Evolutionary conservation across 2,329 filamentous ascomycete species (phyloP), one percentile per base, ranked within the genome.

Genomic region (Aspergillus sp.): DNA sequence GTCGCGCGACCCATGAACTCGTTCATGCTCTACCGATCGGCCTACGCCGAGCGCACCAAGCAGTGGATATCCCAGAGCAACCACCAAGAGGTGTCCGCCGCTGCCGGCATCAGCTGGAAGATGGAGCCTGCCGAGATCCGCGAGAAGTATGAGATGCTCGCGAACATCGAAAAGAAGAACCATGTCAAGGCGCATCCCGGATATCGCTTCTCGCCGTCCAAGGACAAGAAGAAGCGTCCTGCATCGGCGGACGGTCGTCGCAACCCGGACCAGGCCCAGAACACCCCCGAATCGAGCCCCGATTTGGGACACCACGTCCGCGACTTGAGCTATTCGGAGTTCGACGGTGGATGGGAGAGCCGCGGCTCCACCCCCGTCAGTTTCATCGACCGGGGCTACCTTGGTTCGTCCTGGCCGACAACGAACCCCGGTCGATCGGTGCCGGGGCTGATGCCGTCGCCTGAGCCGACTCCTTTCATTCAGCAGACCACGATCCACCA

Each of bases 11-110:
- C 94, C 2, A 96, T 97, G 88, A 99, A 99, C 71, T 93, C 90
- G 1, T 99, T 97, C 76, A 96, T 99, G 88, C 79, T 99, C 47
- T 99, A 99, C 71, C 88, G 94, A 40, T 96, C 94, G 60, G 90
- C 91, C 5, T 97, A 90, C 67, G 89, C 95, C 55, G 89, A 94
- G 56, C 81, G 91, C 29, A 90, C 89, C 54, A 96, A 96, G 72
- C 79, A 83, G 47, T 89, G 86, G 79, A 89, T 88, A 62, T 78
- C 84, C 13, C 86, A 94, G 64, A 93, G 94, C 71, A 97, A 97
- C 73, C 93, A 99, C 70, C 93, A 99, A 70, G 78, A 94, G 32
- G 88, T 97, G 21, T 97, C 93, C 2, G 85, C 86, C 43, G 84
- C 94, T n/a, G 91, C 90, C 52, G 94, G 92, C 23, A 78, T 84